Base-by-base conservation (phyloP, 805 yeast species). In the Lipomyces lipofer region DNA sequence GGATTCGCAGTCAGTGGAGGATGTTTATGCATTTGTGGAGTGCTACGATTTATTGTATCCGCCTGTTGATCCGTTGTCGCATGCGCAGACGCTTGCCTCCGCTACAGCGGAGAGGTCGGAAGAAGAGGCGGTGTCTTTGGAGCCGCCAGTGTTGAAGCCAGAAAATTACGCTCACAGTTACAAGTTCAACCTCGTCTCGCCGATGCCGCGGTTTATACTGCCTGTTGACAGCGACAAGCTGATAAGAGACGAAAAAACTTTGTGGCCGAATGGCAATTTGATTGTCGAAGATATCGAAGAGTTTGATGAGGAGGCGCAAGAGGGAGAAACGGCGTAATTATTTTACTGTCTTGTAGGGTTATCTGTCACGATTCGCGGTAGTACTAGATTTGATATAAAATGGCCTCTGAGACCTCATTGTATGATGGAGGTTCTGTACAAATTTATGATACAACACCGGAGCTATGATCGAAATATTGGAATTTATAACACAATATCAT, bases 21-120 rank as follows among this genome's bases (percentile, higher is more conserved):
- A 86, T 49, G 71, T 92, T 12, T 85, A 84, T 66, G 86, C 90
- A 8, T 84, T 75, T 64, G 86, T 84, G 15, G 95, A 87, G 59
- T 72, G 85, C 58, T 63, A 69, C 25, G 67, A 66, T 15, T 45
- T 63, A 45, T 39, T 67, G 13, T 50, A 38, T 12, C 54, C 53
- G 15, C 25, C 42, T 4, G 46, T 30, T 22, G 36, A 25, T 27
- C 38, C 49, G 27, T 38, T 44, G 36, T 17, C 45, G 27, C 27
- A 49, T n/a, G 21, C 44, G 12, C 22, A 15, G 15, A 38, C 47
- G 25, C 12, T 17, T 7, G 24, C 40, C 12, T 33, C 32, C 9
- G 15, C 42, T 12, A 6, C 50, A 28, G 17, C 69, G 3, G 29
- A 70, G n/a, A 25, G 71, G 12, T 58, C 24, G 51, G 63, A 2